These are phyloP conservation scores for Tulasnella sp. DNA, from an alignment of 768 basidiomycete genomes.

Conservation along the genomic window DNA sequence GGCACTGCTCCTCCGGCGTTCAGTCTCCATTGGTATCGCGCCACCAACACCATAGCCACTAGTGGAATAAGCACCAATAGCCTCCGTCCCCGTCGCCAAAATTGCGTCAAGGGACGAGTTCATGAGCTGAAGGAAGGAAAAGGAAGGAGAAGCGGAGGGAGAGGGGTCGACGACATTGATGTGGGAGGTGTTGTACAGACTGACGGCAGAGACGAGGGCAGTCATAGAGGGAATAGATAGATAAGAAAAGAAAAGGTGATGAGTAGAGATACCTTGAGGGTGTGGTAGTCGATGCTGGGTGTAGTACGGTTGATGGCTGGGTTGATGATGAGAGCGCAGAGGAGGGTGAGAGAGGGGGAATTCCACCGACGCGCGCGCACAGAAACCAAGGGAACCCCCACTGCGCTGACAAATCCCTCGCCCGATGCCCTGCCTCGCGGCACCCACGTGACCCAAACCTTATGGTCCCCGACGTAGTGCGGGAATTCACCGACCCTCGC, in stretches of 20 bases:
- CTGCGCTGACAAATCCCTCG: background rate
- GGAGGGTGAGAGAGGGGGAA: background rate
- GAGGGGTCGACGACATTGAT: slow-evolving; percentile 8
- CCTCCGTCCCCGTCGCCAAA: background rate
- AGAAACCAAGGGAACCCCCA: background rate
- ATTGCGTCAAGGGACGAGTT: slow-evolving; percentile 7
- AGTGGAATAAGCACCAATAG: background rate
- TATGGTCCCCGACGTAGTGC: background rate
- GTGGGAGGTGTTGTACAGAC: background rate
- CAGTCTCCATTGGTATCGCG: background rate
- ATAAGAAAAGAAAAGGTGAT: background rate
- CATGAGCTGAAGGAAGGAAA: background rate
- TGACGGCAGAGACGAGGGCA: slow-evolving; percentile 3
- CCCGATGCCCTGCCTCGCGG: background rate
- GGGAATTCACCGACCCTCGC: background rate
- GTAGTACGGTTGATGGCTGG: background rate
- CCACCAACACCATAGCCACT: slow-evolving; percentile 3
- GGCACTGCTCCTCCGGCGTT: slow-evolving; percentile 15
- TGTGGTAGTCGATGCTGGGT: background rate
- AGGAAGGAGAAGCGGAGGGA: background rate
- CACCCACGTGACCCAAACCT: background rate
- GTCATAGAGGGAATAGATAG: background rate
- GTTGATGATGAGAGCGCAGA: background rate
- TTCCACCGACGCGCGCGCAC: background rate
- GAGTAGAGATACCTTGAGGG: slow-evolving; percentile 9